Percentiles rank a stretch among this genome's conserved stretches.
Evolutionary conservation across 73 alveolate genomes (phyloP).

Genomic region (Urostyla sp.): DNA sequence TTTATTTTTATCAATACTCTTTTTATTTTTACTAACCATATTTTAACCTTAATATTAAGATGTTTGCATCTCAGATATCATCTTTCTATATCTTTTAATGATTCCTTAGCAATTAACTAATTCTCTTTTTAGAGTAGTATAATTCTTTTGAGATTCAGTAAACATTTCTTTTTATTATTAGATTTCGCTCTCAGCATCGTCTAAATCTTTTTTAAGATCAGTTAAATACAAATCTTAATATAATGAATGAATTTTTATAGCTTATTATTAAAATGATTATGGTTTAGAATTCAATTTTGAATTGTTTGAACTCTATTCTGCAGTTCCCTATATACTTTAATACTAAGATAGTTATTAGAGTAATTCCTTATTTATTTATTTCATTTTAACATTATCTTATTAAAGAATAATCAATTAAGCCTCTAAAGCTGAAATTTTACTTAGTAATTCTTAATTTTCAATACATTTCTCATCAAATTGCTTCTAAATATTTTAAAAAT

Average conservation of each 20-base stretch:
- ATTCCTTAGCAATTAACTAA: background rate
- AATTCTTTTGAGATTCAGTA: background rate
- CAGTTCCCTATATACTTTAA: background rate
- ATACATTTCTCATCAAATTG: background rate
- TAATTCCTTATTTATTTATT: conserved; percentile 27
- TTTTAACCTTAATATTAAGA: background rate
- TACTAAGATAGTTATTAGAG: background rate
- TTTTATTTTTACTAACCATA: background rate
- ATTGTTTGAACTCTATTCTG: background rate
- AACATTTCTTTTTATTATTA: conserved; percentile 12
- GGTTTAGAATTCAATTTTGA: background rate
- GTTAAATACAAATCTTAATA: conserved; percentile 38
- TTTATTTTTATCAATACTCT: background rate
- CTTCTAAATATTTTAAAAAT: conserved; percentile 8
- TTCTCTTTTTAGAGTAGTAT: conserved; percentile 24
- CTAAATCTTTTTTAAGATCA: conserved; percentile 29
- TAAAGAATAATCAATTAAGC: background rate
- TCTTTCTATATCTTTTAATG: conserved; percentile 31
- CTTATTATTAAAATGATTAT: background rate
- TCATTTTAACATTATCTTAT: conserved; percentile 15
- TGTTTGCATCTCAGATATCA: conserved; percentile 14
- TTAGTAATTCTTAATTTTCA: background rate
- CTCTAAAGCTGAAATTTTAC: background rate
- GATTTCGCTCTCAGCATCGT: conserved; percentile 16
- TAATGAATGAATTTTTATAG: conserved; percentile 3